These are phyloP conservation scores for Gastrodia elata DNA, from an alignment of 106 monocot species.

Conservation along the genomic window DNA sequence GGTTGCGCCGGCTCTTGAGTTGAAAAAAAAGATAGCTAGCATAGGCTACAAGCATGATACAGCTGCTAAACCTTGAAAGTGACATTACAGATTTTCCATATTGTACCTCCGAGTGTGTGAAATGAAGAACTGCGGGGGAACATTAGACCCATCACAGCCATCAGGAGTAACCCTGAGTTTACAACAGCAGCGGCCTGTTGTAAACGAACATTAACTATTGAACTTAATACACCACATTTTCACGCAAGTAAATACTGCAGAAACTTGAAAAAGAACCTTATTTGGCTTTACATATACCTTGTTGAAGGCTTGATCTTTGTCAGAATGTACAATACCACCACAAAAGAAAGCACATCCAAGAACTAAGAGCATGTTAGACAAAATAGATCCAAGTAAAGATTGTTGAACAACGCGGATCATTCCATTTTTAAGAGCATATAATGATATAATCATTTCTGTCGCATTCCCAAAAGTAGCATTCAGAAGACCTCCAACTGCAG, in stretches of 20 bases:
- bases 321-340: conserved; percentile 68
- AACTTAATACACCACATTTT: background rate
- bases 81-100: conserved; percentile 91
- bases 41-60: conserved; percentile 93
- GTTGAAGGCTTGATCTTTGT: conserved; percentile 86
- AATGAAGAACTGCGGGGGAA: conserved; percentile 98
- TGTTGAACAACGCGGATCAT: conserved; percentile 98
- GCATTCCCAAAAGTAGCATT: conserved; percentile 99
- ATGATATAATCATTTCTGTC: conserved; percentile 96
- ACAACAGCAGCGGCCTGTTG: conserved; percentile 84
- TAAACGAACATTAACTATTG: conserved; percentile 12
- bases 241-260: background rate
- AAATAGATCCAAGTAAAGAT: conserved; percentile 88
- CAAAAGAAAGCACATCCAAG: conserved; percentile 93
- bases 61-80: conserved; percentile 96
- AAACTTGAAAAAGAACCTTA: background rate
- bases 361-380: conserved; percentile 98
- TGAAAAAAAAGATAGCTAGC: conserved; percentile 90
- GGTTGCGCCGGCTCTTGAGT: conserved; percentile 58
- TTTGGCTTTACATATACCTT: conserved; percentile 52
- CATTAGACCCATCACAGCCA: conserved; percentile 93
- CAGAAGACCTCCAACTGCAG: conserved; percentile 80
- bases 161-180: conserved; percentile 86
- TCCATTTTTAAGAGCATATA: conserved; percentile 85
- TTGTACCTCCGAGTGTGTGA: conserved; percentile 90